Conservation (phyloP, 192 early-diverging fungal genomes). For the Thamnidium elegans region DNA sequence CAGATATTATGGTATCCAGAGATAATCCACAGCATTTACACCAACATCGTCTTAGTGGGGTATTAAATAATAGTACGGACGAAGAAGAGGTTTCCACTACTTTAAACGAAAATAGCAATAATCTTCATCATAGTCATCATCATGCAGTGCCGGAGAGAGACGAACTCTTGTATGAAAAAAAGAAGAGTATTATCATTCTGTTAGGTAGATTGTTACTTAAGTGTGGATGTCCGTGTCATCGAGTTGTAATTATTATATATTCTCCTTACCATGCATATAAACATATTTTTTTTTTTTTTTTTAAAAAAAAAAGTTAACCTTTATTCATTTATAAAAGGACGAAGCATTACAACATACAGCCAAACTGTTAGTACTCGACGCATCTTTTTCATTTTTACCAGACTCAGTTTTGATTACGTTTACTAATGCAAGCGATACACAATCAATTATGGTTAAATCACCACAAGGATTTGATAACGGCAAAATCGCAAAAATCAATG, state of each 20-base stretch:
- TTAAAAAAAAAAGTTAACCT: too few species aligned
- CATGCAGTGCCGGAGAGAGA: not conserved
- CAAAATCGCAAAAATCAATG: slow-evolving; percentile 62
- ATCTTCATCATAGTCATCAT: too few species aligned
- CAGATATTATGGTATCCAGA: slow-evolving; percentile 11
- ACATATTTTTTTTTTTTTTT: too few species aligned
- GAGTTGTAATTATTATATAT: slow-evolving; percentile 34
- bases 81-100: too few species aligned
- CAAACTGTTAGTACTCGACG: slow-evolving; percentile 54
- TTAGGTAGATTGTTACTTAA: slow-evolving; percentile 45
- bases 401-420: slow-evolving; percentile 71
- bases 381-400: slow-evolving; percentile 64
- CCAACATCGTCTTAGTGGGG: not conserved
- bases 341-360: slow-evolving; percentile 45
- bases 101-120: too few species aligned
- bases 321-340: slow-evolving; percentile 26
- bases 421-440: slow-evolving; percentile 58
- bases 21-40: slow-evolving; percentile 11
- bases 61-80: too few species aligned
- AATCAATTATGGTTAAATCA: slow-evolving; percentile 63
- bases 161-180: slow-evolving; percentile 17
- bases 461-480: slow-evolving; percentile 68
- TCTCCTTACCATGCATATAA: too few species aligned
- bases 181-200: slow-evolving; percentile 42
- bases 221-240: slow-evolving; percentile 46